These are phyloP conservation scores for Sporothrix sp. DNA, from an alignment of 2,329 filamentous ascomycete species.

Conservation along the genomic window DNA sequence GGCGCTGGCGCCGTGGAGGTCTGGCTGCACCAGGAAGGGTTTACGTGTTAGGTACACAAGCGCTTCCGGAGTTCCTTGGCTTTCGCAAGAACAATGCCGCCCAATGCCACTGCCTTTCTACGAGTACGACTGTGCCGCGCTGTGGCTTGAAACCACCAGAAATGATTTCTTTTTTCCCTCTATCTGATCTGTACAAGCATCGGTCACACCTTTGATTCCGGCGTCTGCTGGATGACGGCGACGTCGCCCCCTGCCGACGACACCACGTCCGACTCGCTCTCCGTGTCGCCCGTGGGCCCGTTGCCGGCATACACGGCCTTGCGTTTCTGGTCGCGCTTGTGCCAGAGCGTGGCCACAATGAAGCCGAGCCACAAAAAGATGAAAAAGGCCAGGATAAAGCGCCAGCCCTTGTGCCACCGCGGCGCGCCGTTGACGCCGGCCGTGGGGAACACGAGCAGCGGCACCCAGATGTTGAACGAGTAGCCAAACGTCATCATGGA, in stretches of 20 bases:
- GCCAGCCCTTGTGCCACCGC: conserved; percentile 39
- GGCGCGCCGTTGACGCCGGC: conserved; percentile 33
- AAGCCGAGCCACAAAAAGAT: conserved; percentile 35
- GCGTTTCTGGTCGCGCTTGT: conserved; percentile 17
- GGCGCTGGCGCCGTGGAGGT: conserved; percentile 4
- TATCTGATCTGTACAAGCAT: neutral
- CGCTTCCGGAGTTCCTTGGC: no score
- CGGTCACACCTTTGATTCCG: neutral
- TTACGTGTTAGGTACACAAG: conserved; percentile 5
- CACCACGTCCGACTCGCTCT: neutral
- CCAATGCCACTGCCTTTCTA: no score
- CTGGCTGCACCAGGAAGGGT: conserved; percentile 13
- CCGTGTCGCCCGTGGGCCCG: neutral
- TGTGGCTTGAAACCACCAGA: no score
- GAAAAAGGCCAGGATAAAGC: conserved; percentile 36
- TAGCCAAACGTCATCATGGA: conserved; percentile 39
- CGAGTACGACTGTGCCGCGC: no score
- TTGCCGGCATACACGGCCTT: neutral
- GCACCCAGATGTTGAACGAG: conserved; percentile 36
- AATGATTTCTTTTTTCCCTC: neutral
- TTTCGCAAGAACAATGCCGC: no score
- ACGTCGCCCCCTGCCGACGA: neutral
- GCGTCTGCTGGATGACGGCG: neutral
- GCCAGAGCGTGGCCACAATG: conserved; percentile 28
- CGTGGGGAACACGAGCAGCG: conserved; percentile 33